Percentiles rank a stretch among this genome's conserved stretches.
Evolutionary conservation across 176 grass and related monocot genomes (phyloP).

Genomic region (Ensete ventricosum): DNA sequence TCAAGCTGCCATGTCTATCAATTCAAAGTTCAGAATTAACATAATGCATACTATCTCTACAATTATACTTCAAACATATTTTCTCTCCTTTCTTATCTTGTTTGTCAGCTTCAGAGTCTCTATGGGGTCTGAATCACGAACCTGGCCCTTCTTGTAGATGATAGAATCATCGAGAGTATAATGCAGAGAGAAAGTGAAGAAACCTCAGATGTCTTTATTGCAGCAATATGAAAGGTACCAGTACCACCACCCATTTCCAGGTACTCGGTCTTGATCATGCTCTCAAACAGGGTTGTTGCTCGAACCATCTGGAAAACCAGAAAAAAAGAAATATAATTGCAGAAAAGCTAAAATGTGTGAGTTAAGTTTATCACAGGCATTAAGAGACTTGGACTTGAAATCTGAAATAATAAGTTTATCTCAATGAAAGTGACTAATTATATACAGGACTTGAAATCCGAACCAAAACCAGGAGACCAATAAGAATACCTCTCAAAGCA

Average conservation of each 20-base stretch:
- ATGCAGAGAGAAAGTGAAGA: constrained; percentile 68
- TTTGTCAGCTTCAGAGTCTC: constrained; percentile 18
- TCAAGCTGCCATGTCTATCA: not conserved
- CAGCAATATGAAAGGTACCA: constrained; percentile 84
- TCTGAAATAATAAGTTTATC: not conserved
- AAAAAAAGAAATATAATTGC: not conserved
- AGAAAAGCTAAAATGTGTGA: not conserved
- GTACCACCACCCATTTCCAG: constrained; percentile 90
- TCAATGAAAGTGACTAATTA: not conserved
- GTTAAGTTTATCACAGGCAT: not conserved
- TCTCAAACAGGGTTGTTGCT: constrained; percentile 56
- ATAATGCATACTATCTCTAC: not conserved
- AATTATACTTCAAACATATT: constrained; percentile 28
- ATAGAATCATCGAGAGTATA: constrained; percentile 82
- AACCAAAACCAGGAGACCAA: too few relatives aligned
- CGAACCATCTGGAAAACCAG: constrained; percentile 59
- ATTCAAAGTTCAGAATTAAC: not conserved
- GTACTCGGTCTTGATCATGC: constrained; percentile 70
- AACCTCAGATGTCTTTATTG: constrained; percentile 65
- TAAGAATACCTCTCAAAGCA: not conserved
- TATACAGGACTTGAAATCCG: not conserved
- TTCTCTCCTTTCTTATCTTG: constrained; percentile 36
- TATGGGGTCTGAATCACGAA: constrained; percentile 7
- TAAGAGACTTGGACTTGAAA: not conserved
- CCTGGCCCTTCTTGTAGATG: constrained; percentile 52